Base-by-base conservation (phyloP, 768 basidiomycete genomes). In the Cytidiella melzeri region DNA sequence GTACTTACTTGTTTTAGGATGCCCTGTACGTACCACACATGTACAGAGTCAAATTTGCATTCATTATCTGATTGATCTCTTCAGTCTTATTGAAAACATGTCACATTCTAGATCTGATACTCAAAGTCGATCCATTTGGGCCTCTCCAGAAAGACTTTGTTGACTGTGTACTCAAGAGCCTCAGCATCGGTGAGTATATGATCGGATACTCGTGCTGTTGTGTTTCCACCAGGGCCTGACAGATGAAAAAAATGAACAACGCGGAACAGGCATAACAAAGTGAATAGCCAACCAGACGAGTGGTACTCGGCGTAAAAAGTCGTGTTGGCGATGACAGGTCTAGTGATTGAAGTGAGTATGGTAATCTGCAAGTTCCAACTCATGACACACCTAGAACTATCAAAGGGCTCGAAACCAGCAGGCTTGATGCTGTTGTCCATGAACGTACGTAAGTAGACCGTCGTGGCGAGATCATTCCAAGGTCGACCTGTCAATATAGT, bases 391-490 rank as follows among this genome's bases (percentile, higher is more conserved):
- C 75, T 69, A 7, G 64, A 62, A 52, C 62, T 64, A 51, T 66
- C 60, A 53, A 79, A 82, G 0, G 77, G 68, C 1, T 61, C 74
- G 67, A 74, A 83, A 6, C 81, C 80, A 9, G 58, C 69, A 1
- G 79, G 70, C 5, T 65, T 42, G 27, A 83, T 71, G 53, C 72
- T 78, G 11, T 74, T 66, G 46, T 84, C 80, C 81, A 84, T 84
- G 44, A 70, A 74, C 0, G 73, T 81, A 4, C 63, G 64, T 6
- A 83, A 61, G 51, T 67, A 84, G 1, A 84, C 74, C 0, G 79
- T 73, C 0, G 72, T 71, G 0, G 81, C 76, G 5, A 77, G 62
- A 44, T 76, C 71, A 58, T 82, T 83, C 83, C 83, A 84, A 0
- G 83, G 82, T 2, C 83, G 73, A 11, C 61, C 59, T 69, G 27